Conservation (phyloP, 352 stramenopile genomes). For the Globisporangium spiculum region DNA sequence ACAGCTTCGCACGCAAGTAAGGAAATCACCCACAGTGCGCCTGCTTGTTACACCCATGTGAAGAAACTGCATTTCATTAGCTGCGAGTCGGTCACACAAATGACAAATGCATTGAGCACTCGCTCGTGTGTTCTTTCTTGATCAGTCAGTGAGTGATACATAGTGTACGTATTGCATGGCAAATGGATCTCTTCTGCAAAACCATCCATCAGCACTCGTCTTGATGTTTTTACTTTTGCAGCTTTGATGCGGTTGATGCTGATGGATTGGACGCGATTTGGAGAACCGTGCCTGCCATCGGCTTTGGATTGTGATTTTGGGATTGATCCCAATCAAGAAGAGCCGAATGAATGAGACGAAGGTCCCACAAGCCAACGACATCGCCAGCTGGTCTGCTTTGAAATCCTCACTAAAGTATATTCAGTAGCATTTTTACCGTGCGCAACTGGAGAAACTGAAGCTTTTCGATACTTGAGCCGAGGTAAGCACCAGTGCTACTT, state of each 20-base stretch:
- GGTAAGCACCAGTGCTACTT: conserved; percentile 1
- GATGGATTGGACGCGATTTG: not conserved
- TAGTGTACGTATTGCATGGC: too few relatives aligned
- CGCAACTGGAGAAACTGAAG: not conserved
- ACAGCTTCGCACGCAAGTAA: too few relatives aligned
- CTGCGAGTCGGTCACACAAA: too few relatives aligned
- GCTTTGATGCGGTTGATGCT: not conserved
- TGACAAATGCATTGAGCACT: too few relatives aligned
- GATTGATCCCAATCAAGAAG: not conserved
- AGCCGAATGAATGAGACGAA: conserved; percentile 5
- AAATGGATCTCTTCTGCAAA: too few relatives aligned
- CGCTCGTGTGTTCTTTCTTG: too few relatives aligned
- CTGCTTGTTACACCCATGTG: too few relatives aligned
- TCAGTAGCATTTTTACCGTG: not conserved
- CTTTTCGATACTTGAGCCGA: conserved; percentile 1
- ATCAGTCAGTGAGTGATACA: too few relatives aligned
- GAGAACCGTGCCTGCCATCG: not conserved
- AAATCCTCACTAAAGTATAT: not conserved
- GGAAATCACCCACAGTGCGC: too few relatives aligned
- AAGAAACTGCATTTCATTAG: too few relatives aligned
- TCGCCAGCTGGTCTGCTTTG: not conserved
- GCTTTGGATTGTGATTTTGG: not conserved
- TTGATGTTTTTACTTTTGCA: not conserved
- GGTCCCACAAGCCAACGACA: not conserved
- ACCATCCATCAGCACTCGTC: too few relatives aligned